Percentiles rank a stretch among this genome's conserved stretches.
Conservation (phyloP, 2,329 filamentous ascomycete genomes). For the Botryotinia convoluta region DNA sequence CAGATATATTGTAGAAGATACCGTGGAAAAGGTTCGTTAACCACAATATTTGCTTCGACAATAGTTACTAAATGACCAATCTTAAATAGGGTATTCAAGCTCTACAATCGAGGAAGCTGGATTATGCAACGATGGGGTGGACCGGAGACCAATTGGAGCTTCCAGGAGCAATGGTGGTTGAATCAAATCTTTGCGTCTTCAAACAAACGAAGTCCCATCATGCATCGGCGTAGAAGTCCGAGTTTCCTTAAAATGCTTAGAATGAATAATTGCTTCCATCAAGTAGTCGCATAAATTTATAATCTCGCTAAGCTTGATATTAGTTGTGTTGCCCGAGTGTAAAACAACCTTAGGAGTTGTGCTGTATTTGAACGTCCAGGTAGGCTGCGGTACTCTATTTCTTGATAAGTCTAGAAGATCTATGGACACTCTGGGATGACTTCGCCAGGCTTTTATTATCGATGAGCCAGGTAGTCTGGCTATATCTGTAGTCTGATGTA, state of each 20-base stretch:
- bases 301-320: no score
- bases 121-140: not conserved
- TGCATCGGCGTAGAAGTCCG: not conserved
- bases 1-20: conserved; percentile 35
- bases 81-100: conserved; percentile 22
- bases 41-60: not conserved
- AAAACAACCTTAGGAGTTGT: no score
- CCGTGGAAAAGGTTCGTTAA: conserved; percentile 31
- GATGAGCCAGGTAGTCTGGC: not conserved
- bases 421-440: not conserved
- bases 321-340: no score
- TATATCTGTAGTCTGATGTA: no score
- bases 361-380: no score
- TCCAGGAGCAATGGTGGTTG: not conserved
- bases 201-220: not conserved
- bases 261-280: not conserved
- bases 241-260: not conserved
- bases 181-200: not conserved
- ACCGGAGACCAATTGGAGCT: not conserved
- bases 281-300: not conserved
- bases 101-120: conserved; percentile 25
- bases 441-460: not conserved
- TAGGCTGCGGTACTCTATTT: not conserved
- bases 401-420: not conserved
- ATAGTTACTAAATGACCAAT: conserved; percentile 7